Conservation (phyloP, 805 yeast genomes). For the Zygoascus ofunaensis region DNA sequence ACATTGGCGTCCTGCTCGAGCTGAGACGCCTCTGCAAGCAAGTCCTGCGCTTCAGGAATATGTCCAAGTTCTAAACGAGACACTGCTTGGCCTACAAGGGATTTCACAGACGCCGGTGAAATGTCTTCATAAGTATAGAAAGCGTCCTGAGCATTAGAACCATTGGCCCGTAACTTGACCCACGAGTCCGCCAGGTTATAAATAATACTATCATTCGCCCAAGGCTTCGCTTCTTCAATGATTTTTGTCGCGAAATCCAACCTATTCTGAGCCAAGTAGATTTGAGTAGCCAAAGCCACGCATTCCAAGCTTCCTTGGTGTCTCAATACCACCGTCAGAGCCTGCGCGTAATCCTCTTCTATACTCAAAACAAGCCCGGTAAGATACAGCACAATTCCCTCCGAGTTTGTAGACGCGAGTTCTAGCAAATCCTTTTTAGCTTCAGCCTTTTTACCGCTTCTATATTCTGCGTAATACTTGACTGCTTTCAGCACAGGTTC, state of each 20-base stretch:
- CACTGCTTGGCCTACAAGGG: slow-evolving; percentile 56
- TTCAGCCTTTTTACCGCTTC: slow-evolving; percentile 19
- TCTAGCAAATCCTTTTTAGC: slow-evolving; percentile 15
- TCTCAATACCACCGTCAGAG: slow-evolving; percentile 32
- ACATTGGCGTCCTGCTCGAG: slow-evolving; percentile 33
- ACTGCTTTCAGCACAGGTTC: slow-evolving; percentile 22
- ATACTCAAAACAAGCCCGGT: slow-evolving; percentile 36
- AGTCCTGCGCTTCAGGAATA: slow-evolving; percentile 71
- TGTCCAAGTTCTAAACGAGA: slow-evolving; percentile 73
- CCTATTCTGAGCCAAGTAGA: slow-evolving; percentile 34
- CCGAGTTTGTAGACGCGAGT: slow-evolving; percentile 21
- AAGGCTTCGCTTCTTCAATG: slow-evolving; percentile 36
- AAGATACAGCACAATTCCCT: slow-evolving; percentile 30
- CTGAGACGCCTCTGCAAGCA: slow-evolving; percentile 34
- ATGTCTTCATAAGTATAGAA: slow-evolving; percentile 59
- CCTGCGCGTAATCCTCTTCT: slow-evolving; percentile 35
- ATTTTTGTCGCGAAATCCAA: slow-evolving; percentile 40
- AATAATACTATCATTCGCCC: slow-evolving; percentile 64
- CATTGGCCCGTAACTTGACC: slow-evolving; percentile 38
- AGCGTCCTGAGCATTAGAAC: slow-evolving; percentile 32
- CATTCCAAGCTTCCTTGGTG: slow-evolving; percentile 34
- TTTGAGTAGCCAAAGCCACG: slow-evolving; percentile 29
- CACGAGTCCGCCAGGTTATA: slow-evolving; percentile 76
- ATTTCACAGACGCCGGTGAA: slow-evolving; percentile 38
- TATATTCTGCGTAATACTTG: slow-evolving; percentile 22